Conservation (phyloP, 2,329 filamentous ascomycete species). For the Neophaeococcomyces aloes region DNA sequence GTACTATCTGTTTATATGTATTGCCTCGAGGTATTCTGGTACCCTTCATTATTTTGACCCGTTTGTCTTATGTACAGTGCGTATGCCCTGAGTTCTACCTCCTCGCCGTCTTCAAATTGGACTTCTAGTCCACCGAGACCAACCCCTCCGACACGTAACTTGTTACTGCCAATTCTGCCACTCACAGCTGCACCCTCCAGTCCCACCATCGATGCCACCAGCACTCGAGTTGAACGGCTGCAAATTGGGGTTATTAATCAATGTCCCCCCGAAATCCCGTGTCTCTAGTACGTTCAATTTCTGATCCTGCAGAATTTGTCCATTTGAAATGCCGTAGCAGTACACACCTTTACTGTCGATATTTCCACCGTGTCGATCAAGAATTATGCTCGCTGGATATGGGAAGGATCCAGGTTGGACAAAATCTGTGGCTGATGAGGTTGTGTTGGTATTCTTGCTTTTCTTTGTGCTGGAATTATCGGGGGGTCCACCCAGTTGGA, state of each 20-base stretch:
- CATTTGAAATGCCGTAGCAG: constrained; percentile 47
- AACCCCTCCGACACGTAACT: neutral
- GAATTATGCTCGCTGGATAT: constrained; percentile 48
- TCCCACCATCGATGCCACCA: constrained; percentile 48
- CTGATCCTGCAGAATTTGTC: constrained; percentile 36
- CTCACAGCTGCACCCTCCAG: constrained; percentile 48
- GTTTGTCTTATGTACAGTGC: too few relatives aligned
- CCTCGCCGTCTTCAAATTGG: too few relatives aligned
- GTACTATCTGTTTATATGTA: too few relatives aligned
- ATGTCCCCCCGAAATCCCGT: constrained; percentile 38
- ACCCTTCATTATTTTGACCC: too few relatives aligned
- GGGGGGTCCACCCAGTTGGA: constrained; percentile 9
- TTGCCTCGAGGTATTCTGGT: too few relatives aligned
- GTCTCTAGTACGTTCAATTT: constrained; percentile 44
- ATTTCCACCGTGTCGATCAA: constrained; percentile 51
- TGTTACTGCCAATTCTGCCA: constrained; percentile 44
- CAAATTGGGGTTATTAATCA: constrained; percentile 39
- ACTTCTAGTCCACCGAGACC: too few relatives aligned
- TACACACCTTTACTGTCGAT: constrained; percentile 47
- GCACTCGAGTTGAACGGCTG: constrained; percentile 22
- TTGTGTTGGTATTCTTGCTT: constrained; percentile 10
- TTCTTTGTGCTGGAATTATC: constrained; percentile 4
- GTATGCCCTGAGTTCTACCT: too few relatives aligned
- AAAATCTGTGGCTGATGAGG: constrained; percentile 36
- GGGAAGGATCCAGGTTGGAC: constrained; percentile 48